Conservation (phyloP, 1,139 yeast species). For the Geotrichum europaeum region DNA sequence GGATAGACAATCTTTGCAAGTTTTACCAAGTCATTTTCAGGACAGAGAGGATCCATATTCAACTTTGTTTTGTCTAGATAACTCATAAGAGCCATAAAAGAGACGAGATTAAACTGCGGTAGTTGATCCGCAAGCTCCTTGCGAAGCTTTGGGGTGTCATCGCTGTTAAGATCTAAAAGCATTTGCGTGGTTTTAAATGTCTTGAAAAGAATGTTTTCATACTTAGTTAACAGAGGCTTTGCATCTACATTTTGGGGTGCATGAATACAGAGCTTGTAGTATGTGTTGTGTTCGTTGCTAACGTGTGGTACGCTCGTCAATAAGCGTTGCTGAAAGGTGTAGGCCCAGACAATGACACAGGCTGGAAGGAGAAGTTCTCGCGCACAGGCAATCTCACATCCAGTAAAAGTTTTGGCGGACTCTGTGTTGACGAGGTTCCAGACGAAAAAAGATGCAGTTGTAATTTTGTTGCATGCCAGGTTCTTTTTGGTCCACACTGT, state of each 20-base stretch:
- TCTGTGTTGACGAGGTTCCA: background rate
- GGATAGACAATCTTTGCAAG: background rate
- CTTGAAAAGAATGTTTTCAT: background rate
- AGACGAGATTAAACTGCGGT: background rate
- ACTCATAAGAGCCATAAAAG: constrained; percentile 4
- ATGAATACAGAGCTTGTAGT: constrained; percentile 4
- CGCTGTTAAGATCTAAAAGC: background rate
- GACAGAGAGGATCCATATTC: background rate
- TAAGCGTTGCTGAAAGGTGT: background rate
- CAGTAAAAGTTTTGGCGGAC: background rate
- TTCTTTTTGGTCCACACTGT: constrained; percentile 3
- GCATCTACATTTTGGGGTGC: constrained; percentile 2
- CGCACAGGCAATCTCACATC: constrained; percentile 8
- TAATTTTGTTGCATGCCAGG: background rate
- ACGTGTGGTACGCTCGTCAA: background rate
- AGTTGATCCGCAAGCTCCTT: background rate
- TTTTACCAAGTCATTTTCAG: background rate
- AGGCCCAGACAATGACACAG: constrained; percentile 9
- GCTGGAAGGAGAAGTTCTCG: constrained; percentile 4
- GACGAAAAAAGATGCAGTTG: constrained; percentile 1
- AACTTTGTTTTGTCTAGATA: constrained; percentile 11
- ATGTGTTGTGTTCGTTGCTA: background rate
- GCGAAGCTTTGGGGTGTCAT: background rate
- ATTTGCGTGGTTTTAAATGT: background rate
- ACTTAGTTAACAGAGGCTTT: background rate